These are phyloP conservation scores for Globisporangium sylvaticum DNA, from an alignment of 352 stramenopile species.

Conservation along the genomic window DNA sequence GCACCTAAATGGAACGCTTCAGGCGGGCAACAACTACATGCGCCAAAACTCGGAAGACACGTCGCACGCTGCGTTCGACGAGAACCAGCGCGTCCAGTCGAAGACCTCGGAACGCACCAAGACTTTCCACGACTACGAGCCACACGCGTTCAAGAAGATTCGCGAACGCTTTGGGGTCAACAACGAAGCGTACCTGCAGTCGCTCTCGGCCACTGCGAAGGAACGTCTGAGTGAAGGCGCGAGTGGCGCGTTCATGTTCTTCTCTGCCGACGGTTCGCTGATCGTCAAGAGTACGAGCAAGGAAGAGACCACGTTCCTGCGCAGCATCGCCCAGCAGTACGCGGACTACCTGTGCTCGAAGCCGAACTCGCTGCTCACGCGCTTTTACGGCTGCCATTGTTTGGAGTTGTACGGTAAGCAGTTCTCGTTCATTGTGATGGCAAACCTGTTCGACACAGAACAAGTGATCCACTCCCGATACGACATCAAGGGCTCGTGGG, in stretches of 20 bases:
- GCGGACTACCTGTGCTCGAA: slow-evolving; percentile 83
- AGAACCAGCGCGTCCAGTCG: slow-evolving; percentile 60
- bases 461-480: slow-evolving; percentile 86
- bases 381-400: slow-evolving; percentile 90
- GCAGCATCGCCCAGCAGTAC: slow-evolving; percentile 85
- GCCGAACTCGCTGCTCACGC: slow-evolving; percentile 81
- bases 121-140: slow-evolving; percentile 88
- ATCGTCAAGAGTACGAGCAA: slow-evolving; percentile 91
- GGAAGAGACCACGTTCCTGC: slow-evolving; percentile 84
- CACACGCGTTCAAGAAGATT: slow-evolving; percentile 87
- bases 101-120: slow-evolving; percentile 78
- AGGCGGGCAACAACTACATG: slow-evolving; percentile 34
- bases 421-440: slow-evolving; percentile 92
- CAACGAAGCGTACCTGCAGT: slow-evolving; percentile 80
- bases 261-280: slow-evolving; percentile 79
- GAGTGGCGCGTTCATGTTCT: slow-evolving; percentile 91
- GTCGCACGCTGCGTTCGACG: slow-evolving; percentile 51
- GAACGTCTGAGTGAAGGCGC: slow-evolving; percentile 87
- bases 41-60: slow-evolving; percentile 47
- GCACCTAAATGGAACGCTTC: slow-evolving; percentile 19
- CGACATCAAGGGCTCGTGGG: slow-evolving; percentile 91
- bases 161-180: slow-evolving; percentile 82
- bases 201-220: slow-evolving; percentile 81
- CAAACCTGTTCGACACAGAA: slow-evolving; percentile 89
- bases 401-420: slow-evolving; percentile 89